Evolutionary conservation across 441 rosid genomes (phyloP), one percentile per base, ranked within the genome.

Genomic region (Aleurites moluccanus): DNA sequence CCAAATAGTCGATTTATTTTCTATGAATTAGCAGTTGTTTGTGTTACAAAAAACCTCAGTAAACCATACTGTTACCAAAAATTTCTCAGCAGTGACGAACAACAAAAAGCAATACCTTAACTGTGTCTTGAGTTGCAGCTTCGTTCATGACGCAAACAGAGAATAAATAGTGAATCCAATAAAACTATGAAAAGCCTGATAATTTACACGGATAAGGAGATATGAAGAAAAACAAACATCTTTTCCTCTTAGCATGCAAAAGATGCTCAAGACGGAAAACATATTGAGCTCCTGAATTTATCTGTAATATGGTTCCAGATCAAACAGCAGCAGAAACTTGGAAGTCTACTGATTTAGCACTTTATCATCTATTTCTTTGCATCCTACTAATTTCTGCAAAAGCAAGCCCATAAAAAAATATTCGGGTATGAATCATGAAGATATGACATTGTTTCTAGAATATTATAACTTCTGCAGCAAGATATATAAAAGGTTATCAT

Each of bases 321-420:
- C 70, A 81, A 53, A 67, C 78, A 67, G 88, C 78, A 73, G 90
- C 82, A 50, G 85, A 80, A 77, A 86, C 86, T 69, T 83, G 85
- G n/a, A 87, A 81, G 56, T 86, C 88, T 11, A 90, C 86, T 10
- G 98, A 88, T 83, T 88, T 75, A 90, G 86, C 69, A 95, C 96
- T 80, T 89, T 91, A 60, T 92, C 96, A 16, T 98, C 98, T 91
- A 92, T 95, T 85, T 88, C 92, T 83, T 85, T 86, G 91, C 98
- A 92, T n/a, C 99, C 96, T 50, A 92, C 96, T 82, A 92, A 80
- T 82, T 86, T 92, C 98, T 94, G 93, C 56, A 67, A 20, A 80
- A 33, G 35, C 45, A 40, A 18, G 33, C 15, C 13, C 6, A 64
- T 60, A 67, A 30, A 23, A 35, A 10, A 35, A 50, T 21, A 11